phyloP scores from a whole-genome alignment of 495 filamentous ascomycete genomes.

The Daldinia vernicosa region DNA sequence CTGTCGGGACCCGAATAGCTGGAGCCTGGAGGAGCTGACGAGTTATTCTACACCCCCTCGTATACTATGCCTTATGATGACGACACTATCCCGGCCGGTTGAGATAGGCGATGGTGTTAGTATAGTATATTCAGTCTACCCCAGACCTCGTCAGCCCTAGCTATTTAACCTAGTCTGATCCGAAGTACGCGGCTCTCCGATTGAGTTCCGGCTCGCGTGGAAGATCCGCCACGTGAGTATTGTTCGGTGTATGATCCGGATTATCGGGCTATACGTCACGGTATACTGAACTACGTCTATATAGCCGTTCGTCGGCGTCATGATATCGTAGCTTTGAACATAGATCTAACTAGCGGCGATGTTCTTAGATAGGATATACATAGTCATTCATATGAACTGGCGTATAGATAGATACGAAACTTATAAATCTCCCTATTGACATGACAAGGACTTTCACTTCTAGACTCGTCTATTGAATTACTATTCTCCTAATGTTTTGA shows the following conservation, averaged over 20 bases:
- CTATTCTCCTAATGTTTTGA: not conserved
- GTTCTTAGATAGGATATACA: not conserved
- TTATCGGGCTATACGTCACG: not conserved
- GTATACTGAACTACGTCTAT: not conserved
- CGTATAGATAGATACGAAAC: not conserved
- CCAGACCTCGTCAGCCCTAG: conserved; percentile 26
- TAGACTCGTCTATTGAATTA: not conserved
- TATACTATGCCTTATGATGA: conserved; percentile 9
- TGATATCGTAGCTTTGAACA: not conserved
- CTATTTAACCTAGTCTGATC: not conserved
- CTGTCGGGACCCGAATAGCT: conserved; percentile 8
- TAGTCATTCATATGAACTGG: not conserved
- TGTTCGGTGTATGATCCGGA: not conserved
- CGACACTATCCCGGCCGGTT: conserved; percentile 1
- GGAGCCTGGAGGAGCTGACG: conserved; percentile 18
- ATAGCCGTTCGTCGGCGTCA: not conserved
- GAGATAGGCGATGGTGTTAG: conserved; percentile 1
- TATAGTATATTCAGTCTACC: conserved; percentile 5
- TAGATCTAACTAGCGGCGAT: not conserved
- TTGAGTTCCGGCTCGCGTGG: not conserved
- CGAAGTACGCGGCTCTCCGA: conserved; percentile 26
- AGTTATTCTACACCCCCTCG: not conserved
- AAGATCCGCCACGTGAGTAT: conserved; percentile 10
- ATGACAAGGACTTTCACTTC: not conserved
- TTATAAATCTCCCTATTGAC: not conserved